phyloP scores from a whole-genome alignment of 2,329 filamentous ascomycete genomes.

The Apiospora arundinis region DNA sequence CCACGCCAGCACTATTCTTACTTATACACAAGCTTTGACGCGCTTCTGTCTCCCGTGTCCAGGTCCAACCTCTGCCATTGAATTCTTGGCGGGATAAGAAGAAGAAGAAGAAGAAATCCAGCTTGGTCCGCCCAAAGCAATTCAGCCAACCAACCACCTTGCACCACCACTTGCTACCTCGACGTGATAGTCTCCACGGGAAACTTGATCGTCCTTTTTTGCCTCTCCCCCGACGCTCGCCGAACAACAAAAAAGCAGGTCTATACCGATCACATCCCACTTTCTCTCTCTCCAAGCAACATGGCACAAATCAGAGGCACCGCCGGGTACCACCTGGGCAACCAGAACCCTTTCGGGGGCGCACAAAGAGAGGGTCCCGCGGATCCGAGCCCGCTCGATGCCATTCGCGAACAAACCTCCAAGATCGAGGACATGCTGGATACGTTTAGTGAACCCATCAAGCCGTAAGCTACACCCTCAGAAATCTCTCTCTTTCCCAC shows the following conservation, averaged over 20 bases:
- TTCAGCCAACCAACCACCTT: background rate
- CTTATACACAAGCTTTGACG: background rate
- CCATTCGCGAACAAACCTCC: constrained; percentile 92
- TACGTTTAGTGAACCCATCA: constrained; percentile 85
- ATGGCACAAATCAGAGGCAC: constrained; percentile 65
- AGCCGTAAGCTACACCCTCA: constrained; percentile 74
- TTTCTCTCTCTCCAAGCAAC: constrained; percentile 17
- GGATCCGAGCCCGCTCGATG: constrained; percentile 81
- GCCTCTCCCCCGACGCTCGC: background rate
- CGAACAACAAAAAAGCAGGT: constrained; percentile 7
- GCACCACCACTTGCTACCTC: background rate
- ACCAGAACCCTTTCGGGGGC: constrained; percentile 74
- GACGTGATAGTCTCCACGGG: background rate
- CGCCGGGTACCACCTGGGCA: constrained; percentile 83
- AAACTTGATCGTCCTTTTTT: background rate
- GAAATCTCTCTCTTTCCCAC: background rate
- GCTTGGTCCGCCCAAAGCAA: background rate
- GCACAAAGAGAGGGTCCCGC: constrained; percentile 65
- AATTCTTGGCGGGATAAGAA: constrained; percentile 8
- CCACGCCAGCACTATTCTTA: background rate
- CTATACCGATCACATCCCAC: background rate
- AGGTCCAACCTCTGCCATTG: background rate
- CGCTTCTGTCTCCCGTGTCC: background rate
- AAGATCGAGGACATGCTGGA: constrained; percentile 97
- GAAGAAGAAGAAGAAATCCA: background rate